phyloP scores from a whole-genome alignment of 2,329 filamentous ascomycete genomes.

The Xylogone sp. region DNA sequence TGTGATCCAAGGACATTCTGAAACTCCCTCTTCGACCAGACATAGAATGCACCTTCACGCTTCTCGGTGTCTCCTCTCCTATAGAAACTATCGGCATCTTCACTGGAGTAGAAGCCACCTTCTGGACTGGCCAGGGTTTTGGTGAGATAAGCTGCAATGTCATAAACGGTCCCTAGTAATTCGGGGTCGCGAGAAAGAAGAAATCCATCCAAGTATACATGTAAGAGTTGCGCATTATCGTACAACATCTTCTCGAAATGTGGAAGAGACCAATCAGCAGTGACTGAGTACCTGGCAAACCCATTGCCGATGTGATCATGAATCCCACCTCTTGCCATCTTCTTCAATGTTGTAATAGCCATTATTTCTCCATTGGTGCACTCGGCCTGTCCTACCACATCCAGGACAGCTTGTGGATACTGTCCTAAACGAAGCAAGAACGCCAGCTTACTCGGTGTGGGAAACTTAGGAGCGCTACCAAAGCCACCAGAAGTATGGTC shows the following conservation, averaged over 20 bases:
- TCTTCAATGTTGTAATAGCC: slow-evolving; percentile 74
- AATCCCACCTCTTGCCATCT: slow-evolving; percentile 70
- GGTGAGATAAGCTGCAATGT: slow-evolving; percentile 84
- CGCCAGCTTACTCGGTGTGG: slow-evolving; percentile 78
- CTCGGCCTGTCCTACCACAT: slow-evolving; percentile 84
- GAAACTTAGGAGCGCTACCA: slow-evolving; percentile 77
- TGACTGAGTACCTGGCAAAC: slow-evolving; percentile 84
- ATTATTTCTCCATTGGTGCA: slow-evolving; percentile 72
- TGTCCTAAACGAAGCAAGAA: slow-evolving; percentile 74
- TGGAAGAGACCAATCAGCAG: slow-evolving; percentile 86
- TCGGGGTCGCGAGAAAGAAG: slow-evolving; percentile 55
- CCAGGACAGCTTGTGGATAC: slow-evolving; percentile 68
- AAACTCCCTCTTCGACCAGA: slow-evolving; percentile 89
- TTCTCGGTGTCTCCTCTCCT: slow-evolving; percentile 73
- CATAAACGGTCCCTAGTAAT: slow-evolving; percentile 73
- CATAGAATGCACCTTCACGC: slow-evolving; percentile 88
- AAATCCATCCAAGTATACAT: slow-evolving; percentile 84
- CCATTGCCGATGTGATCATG: slow-evolving; percentile 75
- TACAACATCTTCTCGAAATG: slow-evolving; percentile 98
- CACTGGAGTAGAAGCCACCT: slow-evolving; percentile 82
- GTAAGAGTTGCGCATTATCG: slow-evolving; percentile 83
- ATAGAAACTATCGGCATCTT: slow-evolving; percentile 83
- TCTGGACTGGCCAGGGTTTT: slow-evolving; percentile 62
- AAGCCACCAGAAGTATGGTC: slow-evolving; percentile 80
- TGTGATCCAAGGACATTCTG: slow-evolving; percentile 66